Conservation (phyloP, 805 yeast species). For the Candida schatavii region DNA sequence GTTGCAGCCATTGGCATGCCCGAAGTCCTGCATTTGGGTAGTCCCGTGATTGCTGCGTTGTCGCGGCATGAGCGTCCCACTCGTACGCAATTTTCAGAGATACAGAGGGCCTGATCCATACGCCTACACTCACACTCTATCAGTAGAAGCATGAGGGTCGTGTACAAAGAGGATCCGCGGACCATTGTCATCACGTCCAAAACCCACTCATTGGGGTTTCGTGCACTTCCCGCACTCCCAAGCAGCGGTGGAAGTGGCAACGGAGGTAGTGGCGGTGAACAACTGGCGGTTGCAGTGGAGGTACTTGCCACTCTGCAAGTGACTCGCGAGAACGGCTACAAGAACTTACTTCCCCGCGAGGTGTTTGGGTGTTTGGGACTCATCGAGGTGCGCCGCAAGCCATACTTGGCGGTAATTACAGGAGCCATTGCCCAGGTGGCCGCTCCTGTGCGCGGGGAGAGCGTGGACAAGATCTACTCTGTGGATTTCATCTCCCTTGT, state of each 20-base stretch:
- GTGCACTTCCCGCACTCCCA: conserved; percentile 14
- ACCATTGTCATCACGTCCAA: conserved; percentile 28
- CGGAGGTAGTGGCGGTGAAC: not conserved
- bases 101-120: too few species aligned
- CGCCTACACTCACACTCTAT: too few species aligned
- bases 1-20: too few species aligned
- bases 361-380: conserved; percentile 76
- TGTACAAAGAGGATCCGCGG: conserved; percentile 31
- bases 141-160: conserved; percentile 22
- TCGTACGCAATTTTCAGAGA: too few species aligned
- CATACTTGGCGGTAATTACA: conserved; percentile 76
- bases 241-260: not conserved
- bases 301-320: conserved; percentile 36
- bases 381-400: conserved; percentile 62
- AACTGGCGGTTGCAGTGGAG: conserved; percentile 45
- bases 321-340: conserved; percentile 37
- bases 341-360: conserved; percentile 35
- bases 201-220: conserved; percentile 27
- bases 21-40: too few species aligned
- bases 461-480: conserved; percentile 74
- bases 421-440: conserved; percentile 72
- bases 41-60: too few species aligned
- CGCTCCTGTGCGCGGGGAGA: conserved; percentile 72
- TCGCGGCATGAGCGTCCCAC: too few species aligned
- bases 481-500: conserved; percentile 85